phyloP scores from a whole-genome alignment of 2,329 filamentous ascomycete species.

The Cryphonectria nitschkei region DNA sequence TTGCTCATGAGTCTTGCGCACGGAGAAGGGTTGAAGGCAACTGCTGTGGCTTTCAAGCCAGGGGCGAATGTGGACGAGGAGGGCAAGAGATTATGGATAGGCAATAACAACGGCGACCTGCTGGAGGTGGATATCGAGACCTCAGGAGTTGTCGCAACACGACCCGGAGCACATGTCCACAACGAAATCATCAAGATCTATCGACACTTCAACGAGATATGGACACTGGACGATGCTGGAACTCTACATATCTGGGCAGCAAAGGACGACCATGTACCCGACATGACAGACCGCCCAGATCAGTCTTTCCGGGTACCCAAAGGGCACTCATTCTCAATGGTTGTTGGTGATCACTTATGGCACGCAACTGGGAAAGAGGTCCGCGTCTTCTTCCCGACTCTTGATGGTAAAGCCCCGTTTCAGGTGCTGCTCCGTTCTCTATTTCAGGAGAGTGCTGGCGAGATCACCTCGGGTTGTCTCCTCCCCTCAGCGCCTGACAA shows the following conservation, averaged over 20 bases:
- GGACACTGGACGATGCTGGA: constrained; percentile 90
- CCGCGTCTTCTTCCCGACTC: constrained; percentile 76
- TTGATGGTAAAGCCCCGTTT: constrained; percentile 70
- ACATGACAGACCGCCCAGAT: constrained; percentile 69
- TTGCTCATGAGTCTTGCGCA: constrained; percentile 80
- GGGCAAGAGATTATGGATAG: constrained; percentile 83
- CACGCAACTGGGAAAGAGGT: constrained; percentile 86
- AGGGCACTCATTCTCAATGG: constrained; percentile 85
- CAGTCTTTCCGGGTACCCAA: constrained; percentile 78
- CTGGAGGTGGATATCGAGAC: constrained; percentile 83
- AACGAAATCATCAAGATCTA: constrained; percentile 83
- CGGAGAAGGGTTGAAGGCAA: constrained; percentile 81
- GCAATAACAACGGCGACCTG: constrained; percentile 85
- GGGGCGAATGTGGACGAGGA: constrained; percentile 77
- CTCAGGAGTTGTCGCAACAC: constrained; percentile 70
- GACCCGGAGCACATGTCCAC: constrained; percentile 73
- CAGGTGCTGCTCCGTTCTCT: constrained; percentile 76
- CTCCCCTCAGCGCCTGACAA: constrained; percentile 75
- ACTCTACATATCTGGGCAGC: constrained; percentile 86
- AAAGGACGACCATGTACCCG: constrained; percentile 72
- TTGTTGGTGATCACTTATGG: constrained; percentile 86
- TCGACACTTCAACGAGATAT: constrained; percentile 85
- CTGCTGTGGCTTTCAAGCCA: constrained; percentile 84
- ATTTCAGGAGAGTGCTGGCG: constrained; percentile 73
- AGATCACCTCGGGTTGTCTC: constrained; percentile 82